These are phyloP conservation scores for Gossypium schwendimanii DNA, from an alignment of 441 rosid species.

Conservation along the genomic window DNA sequence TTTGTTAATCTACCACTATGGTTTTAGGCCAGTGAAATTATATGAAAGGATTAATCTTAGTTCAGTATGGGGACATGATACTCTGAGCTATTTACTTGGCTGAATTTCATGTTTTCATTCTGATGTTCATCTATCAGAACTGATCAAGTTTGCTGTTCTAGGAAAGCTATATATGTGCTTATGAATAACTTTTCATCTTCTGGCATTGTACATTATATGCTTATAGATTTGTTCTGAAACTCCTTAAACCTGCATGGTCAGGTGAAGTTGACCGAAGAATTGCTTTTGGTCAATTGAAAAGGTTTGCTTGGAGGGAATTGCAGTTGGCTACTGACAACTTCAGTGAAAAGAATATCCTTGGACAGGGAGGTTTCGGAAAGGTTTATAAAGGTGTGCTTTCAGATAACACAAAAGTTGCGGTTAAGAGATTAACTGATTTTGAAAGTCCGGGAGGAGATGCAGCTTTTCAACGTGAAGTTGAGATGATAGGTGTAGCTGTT, in stretches of 20 bases:
- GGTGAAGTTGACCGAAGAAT: slow-evolving; percentile 95
- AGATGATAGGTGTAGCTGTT: slow-evolving; percentile 93
- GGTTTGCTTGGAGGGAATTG: slow-evolving; percentile 90
- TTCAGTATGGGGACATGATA: neutral
- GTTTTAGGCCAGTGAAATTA: neutral
- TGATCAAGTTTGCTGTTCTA: neutral
- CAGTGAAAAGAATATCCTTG: slow-evolving; percentile 74
- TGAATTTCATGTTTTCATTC: neutral
- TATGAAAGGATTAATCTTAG: neutral
- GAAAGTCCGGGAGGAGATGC: slow-evolving; percentile 90
- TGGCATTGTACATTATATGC: neutral
- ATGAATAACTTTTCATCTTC: neutral
- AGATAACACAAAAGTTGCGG: slow-evolving; percentile 73
- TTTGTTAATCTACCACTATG: neutral
- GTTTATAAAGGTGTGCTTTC: slow-evolving; percentile 82
- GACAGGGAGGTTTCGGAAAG: slow-evolving; percentile 96
- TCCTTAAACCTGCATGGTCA: slow-evolving; percentile 19
- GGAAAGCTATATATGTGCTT: neutral
- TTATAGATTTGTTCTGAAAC: neutral
- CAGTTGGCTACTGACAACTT: slow-evolving; percentile 85
- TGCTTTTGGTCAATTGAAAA: slow-evolving; percentile 85
- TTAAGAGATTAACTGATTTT: slow-evolving; percentile 74
- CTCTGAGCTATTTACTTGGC: neutral
- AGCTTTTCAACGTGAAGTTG: slow-evolving; percentile 91
- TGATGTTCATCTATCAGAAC: neutral